Conservation (phyloP, 2,329 filamentous ascomycete genomes). For the Nakataea oryzae region DNA sequence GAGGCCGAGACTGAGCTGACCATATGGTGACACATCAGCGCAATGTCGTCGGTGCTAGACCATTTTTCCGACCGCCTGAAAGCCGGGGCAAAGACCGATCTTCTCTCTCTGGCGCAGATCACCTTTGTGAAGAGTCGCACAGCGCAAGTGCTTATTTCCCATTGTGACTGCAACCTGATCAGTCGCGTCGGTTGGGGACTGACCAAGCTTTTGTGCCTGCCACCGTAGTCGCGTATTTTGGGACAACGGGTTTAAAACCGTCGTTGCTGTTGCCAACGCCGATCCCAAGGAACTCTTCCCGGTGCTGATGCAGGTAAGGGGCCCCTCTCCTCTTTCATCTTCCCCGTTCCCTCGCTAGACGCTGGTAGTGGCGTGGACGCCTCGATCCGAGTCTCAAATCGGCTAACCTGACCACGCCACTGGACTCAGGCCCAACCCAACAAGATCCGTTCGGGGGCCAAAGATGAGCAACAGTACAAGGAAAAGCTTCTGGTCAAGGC, state of each 20-base stretch:
- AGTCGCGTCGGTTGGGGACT: conserved; percentile 4
- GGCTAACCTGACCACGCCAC: conserved; percentile 3
- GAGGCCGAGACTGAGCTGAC: not conserved
- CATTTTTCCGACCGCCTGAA: conserved; percentile 66
- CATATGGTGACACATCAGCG: conserved; percentile 26
- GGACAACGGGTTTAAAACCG: conserved; percentile 63
- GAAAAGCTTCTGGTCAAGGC: conserved; percentile 58
- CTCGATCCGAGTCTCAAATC: not conserved
- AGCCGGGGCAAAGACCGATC: conserved; percentile 60
- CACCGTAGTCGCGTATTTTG: conserved; percentile 47
- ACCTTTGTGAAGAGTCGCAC: conserved; percentile 70
- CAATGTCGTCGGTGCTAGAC: conserved; percentile 61
- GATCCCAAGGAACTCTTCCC: conserved; percentile 58
- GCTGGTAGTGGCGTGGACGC: not conserved
- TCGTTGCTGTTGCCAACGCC: conserved; percentile 59
- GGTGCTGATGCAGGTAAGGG: conserved; percentile 56
- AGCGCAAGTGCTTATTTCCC: conserved; percentile 31
- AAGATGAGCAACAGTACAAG: conserved; percentile 48
- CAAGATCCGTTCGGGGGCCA: conserved; percentile 45
- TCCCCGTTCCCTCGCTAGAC: not conserved
- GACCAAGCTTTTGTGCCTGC: not conserved
- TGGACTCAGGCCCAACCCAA: conserved; percentile 50
- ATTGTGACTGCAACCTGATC: not conserved
- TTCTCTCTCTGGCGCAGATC: conserved; percentile 60
- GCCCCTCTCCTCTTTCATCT: not conserved